Evolutionary conservation across 768 basidiomycete genomes (phyloP), one percentile per base, ranked within the genome.

Genomic region (Pleurotus citrinopileatus): DNA sequence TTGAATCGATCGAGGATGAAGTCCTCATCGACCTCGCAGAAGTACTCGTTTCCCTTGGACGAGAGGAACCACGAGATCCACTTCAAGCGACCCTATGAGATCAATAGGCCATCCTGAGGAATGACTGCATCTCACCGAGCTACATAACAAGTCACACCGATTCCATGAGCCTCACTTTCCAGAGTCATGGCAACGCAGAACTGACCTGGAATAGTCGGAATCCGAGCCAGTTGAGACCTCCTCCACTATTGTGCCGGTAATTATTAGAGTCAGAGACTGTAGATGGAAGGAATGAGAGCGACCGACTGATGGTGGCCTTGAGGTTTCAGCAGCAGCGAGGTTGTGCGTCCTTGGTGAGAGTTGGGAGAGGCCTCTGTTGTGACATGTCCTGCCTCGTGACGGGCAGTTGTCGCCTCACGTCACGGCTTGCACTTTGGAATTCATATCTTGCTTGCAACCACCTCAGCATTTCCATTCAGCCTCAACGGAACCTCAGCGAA

Each of bases 1-100:
- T 99, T 98, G 82, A 99, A 98, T 50, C 95, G 84, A 73, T 98
- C 96, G 53, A 97, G 80, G 63, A 99, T 98, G 69, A 98, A 98
- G 71, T 98, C 96, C 65, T 98, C 97, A 67, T 98, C 97, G 57
- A 98, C 94, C 76, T 98, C 95, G 70, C 96, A 97, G 65, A 98
- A 98, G 75, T 99, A 99, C 74, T 99, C 97, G 68, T 99, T 98
- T 55, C 97, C 95, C 68, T 97, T 97, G 17, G 93, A 94, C 19
- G 92, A 91, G 4, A 98, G 76, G 65, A 98, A 97, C 94, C 94
- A 98, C 3, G 94, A 93, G 61, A 96, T 95, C 94, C 94, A 98
- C 92, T 95, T 23, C n/a, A 28, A 15, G 9, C 9, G 2, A 59
- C 20, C 40, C 27, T 46, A 29, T 27, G 26, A 17, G 45, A 56